These are phyloP conservation scores for Metschnikowia lachancei DNA, from an alignment of 805 yeast species.

Conservation along the genomic window DNA sequence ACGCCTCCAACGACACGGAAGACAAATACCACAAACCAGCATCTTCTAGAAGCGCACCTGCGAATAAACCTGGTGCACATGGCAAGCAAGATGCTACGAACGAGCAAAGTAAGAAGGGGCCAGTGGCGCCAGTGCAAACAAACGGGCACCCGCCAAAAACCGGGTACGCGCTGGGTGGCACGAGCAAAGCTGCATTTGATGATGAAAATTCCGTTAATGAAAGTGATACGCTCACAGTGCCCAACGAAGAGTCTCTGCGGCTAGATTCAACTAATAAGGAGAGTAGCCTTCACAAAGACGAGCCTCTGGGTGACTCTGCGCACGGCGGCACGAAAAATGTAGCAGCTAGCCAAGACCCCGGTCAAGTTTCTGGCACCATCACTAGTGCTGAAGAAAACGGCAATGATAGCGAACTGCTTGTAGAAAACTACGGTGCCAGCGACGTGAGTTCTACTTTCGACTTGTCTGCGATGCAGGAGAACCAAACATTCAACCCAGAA, in stretches of 20 bases:
- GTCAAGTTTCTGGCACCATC: not conserved
- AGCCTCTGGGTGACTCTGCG: not conserved
- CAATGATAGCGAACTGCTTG: not conserved
- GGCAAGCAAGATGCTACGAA: not conserved
- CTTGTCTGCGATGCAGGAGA: conserved; percentile 63
- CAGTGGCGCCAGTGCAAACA: not conserved
- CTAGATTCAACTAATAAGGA: conserved; percentile 16
- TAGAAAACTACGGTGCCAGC: conserved; percentile 24
- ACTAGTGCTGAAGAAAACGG: conserved; percentile 4
- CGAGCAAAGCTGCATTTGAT: conserved; percentile 28
- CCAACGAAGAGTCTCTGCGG: conserved; percentile 27
- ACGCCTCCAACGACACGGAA: conserved; percentile 33
- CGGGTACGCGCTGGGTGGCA: not conserved
- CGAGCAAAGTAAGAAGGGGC: not conserved
- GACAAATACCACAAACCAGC: conserved; percentile 27
- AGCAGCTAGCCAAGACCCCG: too few relatives aligned
- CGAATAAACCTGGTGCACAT: not conserved
- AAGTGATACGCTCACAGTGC: conserved; percentile 42
- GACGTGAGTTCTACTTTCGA: conserved; percentile 38
- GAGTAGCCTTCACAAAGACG: not conserved
- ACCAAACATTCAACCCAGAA: conserved; percentile 60
- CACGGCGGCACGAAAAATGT: not conserved
- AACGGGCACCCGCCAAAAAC: not conserved
- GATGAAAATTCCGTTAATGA: conserved; percentile 41
- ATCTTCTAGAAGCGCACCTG: conserved; percentile 6